Percentiles rank a stretch among this genome's conserved stretches.
phyloP scores from a whole-genome alignment of 2,329 filamentous ascomycete species.

The Coniochaeta sp. region DNA sequence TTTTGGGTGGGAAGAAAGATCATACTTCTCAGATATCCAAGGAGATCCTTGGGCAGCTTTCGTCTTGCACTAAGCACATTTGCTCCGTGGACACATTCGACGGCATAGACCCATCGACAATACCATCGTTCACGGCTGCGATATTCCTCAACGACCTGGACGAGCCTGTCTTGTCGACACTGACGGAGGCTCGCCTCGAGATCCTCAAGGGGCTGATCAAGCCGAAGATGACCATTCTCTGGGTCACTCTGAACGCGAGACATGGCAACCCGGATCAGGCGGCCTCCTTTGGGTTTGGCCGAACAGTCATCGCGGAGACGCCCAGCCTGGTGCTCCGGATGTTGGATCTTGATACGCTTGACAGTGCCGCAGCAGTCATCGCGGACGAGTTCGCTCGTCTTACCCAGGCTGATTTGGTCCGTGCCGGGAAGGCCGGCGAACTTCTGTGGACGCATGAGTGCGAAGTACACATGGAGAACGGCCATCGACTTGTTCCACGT shows the following conservation, averaged over 20 bases:
- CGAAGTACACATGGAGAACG: constrained; percentile 29
- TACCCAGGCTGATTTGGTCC: neutral
- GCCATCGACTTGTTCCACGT: constrained; percentile 26
- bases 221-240: constrained; percentile 21
- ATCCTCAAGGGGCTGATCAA: constrained; percentile 15
- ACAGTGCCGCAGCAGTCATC: constrained; percentile 6
- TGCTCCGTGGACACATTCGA: constrained; percentile 17
- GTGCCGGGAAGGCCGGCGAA: constrained; percentile 7
- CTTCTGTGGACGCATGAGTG: constrained; percentile 24
- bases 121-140: constrained; percentile 18
- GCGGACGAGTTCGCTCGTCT: constrained; percentile 15
- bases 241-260: constrained; percentile 19
- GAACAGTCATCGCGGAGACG: constrained; percentile 22
- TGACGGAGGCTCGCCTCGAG: constrained; percentile 23
- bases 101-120: constrained; percentile 9
- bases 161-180: constrained; percentile 22
- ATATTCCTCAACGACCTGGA: constrained; percentile 30
- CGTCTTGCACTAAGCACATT: constrained; percentile 11
- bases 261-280: constrained; percentile 17
- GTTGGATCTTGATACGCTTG: constrained; percentile 19
- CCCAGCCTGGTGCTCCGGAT: constrained; percentile 22
- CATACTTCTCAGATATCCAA: constrained; percentile 11
- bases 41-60: constrained; percentile 14
- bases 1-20: constrained; percentile 21
- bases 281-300: constrained; percentile 22